These are phyloP conservation scores for Magnaporthiopsis rhizophila DNA, from an alignment of 2,329 filamentous ascomycete genomes.

Conservation along the genomic window DNA sequence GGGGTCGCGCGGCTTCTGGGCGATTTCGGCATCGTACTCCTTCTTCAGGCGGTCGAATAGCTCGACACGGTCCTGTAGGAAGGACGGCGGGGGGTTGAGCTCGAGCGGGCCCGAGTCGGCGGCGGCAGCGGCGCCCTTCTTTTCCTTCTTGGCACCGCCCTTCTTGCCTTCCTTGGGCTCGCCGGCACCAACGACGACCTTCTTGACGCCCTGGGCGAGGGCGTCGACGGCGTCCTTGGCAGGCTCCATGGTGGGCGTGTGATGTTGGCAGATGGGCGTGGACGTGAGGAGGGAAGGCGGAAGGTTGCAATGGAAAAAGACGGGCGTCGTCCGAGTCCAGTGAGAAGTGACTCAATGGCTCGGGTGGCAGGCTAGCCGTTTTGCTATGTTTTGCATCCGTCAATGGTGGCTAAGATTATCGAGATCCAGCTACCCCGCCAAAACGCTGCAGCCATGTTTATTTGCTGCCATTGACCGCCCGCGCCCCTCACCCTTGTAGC, in stretches of 20 bases:
- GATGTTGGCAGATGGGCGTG: background rate
- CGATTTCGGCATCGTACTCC: conserved; percentile 69
- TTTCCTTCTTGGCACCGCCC: conserved; percentile 41
- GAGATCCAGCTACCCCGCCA: background rate
- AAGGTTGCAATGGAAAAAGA: background rate
- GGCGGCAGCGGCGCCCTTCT: conserved; percentile 30
- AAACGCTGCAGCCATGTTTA: background rate
- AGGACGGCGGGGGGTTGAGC: conserved; percentile 46
- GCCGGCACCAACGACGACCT: conserved; percentile 39
- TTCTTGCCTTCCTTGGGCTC: conserved; percentile 26
- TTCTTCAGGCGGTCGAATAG: conserved; percentile 87
- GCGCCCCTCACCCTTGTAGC: background rate
- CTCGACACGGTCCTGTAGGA: conserved; percentile 73
- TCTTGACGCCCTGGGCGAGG: conserved; percentile 51
- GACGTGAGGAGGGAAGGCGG: background rate
- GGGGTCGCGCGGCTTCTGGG: conserved; percentile 60
- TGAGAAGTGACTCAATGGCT: background rate
- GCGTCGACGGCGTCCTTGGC: conserved; percentile 38
- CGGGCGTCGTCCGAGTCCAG: too few relatives aligned
- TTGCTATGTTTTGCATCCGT: background rate
- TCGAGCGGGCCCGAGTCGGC: conserved; percentile 35
- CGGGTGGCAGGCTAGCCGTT: background rate
- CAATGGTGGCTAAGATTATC: background rate
- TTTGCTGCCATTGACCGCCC: conserved; percentile 5
- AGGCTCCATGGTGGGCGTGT: conserved; percentile 32